Conservation (phyloP, 441 rosid genomes). For the Syzygium malaccense region DNA sequence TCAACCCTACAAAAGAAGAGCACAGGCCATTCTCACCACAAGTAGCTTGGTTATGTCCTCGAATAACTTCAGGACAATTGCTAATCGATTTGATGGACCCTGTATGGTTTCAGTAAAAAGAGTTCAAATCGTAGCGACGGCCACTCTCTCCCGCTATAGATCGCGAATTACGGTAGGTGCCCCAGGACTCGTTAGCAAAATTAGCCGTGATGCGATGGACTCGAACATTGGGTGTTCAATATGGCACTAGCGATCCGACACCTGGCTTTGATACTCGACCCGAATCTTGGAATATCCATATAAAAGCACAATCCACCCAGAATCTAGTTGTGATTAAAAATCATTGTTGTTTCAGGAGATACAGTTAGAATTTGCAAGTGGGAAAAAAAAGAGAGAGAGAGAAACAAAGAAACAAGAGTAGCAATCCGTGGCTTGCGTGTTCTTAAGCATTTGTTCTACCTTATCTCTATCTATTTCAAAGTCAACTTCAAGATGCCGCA, state of each 20-base stretch:
- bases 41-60: not conserved
- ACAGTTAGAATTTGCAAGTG: not conserved
- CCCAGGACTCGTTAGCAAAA: not conserved
- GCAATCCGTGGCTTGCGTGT: not conserved
- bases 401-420: not conserved
- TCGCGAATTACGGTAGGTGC: not conserved
- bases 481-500: not conserved
- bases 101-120: not conserved
- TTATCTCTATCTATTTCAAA: not conserved
- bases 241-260: no score
- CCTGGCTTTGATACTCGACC: no score
- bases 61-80: not conserved
- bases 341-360: not conserved
- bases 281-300: no score
- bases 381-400: accelerated
- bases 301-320: no score
- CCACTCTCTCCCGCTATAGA: not conserved
- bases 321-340: not conserved
- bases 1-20: not conserved
- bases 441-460: not conserved
- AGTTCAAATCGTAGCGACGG: not conserved
- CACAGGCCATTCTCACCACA: no score
- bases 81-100: not conserved
- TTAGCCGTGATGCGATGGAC: not conserved
- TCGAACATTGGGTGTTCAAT: no score